Base-by-base conservation (phyloP, 1,139 yeast species). In the Komagataea norvegica region DNA sequence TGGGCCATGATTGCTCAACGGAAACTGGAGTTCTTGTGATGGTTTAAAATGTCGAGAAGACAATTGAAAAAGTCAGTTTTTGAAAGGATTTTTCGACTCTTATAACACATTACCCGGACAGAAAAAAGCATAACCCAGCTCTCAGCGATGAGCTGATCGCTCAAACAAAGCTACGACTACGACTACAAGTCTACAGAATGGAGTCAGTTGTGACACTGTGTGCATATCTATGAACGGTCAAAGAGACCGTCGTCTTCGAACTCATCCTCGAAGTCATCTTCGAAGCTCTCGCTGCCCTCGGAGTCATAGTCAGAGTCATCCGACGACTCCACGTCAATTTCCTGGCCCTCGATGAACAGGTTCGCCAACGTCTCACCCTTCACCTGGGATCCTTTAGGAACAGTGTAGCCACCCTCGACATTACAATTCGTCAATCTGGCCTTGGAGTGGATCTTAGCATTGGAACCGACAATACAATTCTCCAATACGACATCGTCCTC, bases 361-460 rank as follows among this genome's bases (percentile, higher is more conserved):
- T 79, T 77, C 47, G 83, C 72, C 47, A 91, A 68, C 0, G 85
- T 80, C 56, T 91, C 97, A 47, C 95, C 94, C 65, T 89, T 89
- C 34, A 84, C 65, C 43, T 71, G 78, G 5, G 85, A 72, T 20
- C 74, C 77, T 41, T 70, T 65, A 3, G 72, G 66, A 19, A 89
- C 88, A 25, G 68, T 71, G 55, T 80, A 85, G 2, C 78, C 70
- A 11, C 94, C 86, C 59, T 89, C 97, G 21, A 91, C 81, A 47
- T 86, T 80, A 67, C 96, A 88, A 49, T 82, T 81, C 10, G 77
- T 75, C 49, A 87, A 70, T 53, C 72, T 76, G 31, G 74, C 64
- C 56, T 80, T 82, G 41, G 67, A 53, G 21, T 75, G 79, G 30
- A 93, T 70, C 14, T 65, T 63, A 2, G 79, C 91, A 34, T 68